phyloP scores from a whole-genome alignment of 352 stramenopile genomes.

The Phytophthora sojae region DNA sequence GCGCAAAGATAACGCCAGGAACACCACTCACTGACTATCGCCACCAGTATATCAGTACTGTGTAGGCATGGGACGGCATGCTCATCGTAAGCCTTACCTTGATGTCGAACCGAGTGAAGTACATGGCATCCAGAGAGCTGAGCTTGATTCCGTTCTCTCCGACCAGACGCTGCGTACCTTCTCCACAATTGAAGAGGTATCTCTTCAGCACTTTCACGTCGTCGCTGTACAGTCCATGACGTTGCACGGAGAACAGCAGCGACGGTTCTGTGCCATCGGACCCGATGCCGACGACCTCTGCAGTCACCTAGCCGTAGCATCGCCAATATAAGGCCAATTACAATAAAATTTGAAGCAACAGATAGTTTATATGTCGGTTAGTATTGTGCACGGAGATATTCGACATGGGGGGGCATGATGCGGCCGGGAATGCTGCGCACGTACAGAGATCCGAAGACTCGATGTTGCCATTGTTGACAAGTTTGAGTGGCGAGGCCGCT shows the following conservation, averaged over 20 bases:
- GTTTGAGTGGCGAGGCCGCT: conserved; percentile 10
- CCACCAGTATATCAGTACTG: conserved; percentile 1
- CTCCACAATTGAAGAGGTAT: conserved; percentile 80
- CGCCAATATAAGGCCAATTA: conserved; percentile 5
- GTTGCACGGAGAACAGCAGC: conserved; percentile 69
- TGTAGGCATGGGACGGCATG: neutral
- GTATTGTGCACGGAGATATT: neutral
- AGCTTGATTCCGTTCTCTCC: conserved; percentile 79
- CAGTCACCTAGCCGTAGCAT: conserved; percentile 43
- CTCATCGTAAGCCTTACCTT: conserved; percentile 8
- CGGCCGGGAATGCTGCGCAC: conserved; percentile 5
- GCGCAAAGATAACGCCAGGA: conserved; percentile 69
- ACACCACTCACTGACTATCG: conserved; percentile 70
- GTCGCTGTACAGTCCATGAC: conserved; percentile 68
- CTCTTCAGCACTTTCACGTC: conserved; percentile 66
- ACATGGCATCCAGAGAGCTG: conserved; percentile 70
- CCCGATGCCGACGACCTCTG: conserved; percentile 67
- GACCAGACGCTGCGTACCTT: conserved; percentile 72
- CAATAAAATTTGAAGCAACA: neutral
- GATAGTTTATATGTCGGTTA: neutral
- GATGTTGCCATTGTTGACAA: conserved; percentile 15
- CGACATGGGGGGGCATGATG: neutral
- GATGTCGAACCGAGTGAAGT: conserved; percentile 71
- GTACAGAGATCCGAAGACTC: conserved; percentile 20
- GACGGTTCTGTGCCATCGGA: conserved; percentile 76